Conservation (phyloP, 306 rosid genomes). For the Benincasa hispida region DNA sequence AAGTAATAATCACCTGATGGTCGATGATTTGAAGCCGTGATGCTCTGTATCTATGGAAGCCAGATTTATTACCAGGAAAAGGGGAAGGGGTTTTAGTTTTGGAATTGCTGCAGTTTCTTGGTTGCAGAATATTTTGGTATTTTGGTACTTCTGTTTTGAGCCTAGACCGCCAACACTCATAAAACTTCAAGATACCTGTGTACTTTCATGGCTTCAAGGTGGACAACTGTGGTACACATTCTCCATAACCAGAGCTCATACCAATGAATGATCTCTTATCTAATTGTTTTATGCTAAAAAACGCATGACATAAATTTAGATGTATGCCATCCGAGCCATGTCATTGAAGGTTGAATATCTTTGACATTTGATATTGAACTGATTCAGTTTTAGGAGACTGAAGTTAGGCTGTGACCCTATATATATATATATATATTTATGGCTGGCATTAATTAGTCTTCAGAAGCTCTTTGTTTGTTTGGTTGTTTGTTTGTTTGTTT, state of each 20-base stretch:
- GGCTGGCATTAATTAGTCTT: neutral
- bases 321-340: neutral
- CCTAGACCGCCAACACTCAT: neutral
- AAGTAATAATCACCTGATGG: slow-evolving; percentile 4
- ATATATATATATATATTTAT: neutral
- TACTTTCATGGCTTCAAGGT: neutral
- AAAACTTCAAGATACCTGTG: neutral
- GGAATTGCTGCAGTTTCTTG: slow-evolving; percentile 9
- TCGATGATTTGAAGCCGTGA: slow-evolving; percentile 8
- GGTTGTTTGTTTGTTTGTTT: too few relatives aligned
- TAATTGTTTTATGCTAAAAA: neutral
- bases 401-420: neutral
- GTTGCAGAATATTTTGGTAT: slow-evolving; percentile 14
- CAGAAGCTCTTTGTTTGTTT: neutral
- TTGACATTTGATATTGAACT: neutral
- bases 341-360: neutral
- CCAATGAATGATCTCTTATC: neutral
- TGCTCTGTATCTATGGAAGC: slow-evolving; percentile 1
- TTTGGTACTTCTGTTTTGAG: slow-evolving; percentile 1
- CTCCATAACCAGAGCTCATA: neutral
- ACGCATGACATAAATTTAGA: neutral
- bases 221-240: neutral
- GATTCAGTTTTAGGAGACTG: neutral
- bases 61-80: neutral
- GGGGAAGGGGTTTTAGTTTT: neutral